Percentiles rank a stretch among this genome's conserved stretches.
Evolutionary conservation across 345 rosid genomes (phyloP).

Genomic region (Sonneratia caseolaris): DNA sequence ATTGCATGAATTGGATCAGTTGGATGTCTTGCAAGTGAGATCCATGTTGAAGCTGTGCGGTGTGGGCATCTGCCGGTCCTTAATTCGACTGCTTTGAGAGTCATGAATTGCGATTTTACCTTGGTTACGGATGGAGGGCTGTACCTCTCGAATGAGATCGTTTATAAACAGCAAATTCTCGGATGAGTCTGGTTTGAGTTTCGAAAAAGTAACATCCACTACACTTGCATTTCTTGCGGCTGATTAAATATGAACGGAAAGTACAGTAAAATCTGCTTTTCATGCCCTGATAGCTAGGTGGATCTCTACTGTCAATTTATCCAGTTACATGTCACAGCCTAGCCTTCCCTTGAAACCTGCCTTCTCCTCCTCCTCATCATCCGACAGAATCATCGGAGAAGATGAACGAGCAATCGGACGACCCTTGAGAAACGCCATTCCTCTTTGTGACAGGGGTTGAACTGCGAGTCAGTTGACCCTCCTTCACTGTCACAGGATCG

Average conservation of each 20-base stretch:
- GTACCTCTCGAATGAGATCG: no score
- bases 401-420: conserved; percentile 68
- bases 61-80: neutral
- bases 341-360: neutral
- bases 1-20: neutral
- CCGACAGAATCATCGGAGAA: conserved; percentile 65
- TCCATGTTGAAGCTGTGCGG: neutral
- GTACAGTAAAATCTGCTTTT: neutral
- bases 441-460: conserved; percentile 30
- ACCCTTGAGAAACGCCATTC: conserved; percentile 44
- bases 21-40: neutral
- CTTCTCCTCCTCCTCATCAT: conserved; percentile 7
- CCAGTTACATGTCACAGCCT: neutral
- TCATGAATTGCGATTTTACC: neutral
- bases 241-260: neutral
- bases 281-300: neutral
- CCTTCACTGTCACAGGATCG: conserved; percentile 36
- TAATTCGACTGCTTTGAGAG: neutral
- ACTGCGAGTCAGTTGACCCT: conserved; percentile 12
- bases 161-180: no score
- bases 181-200: no score
- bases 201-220: neutral
- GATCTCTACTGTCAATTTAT: neutral
- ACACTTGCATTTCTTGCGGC: no score
- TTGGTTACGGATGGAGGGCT: no score